phyloP scores from a whole-genome alignment of 169 alveolate species.

The Plasmodium relictum region DNA sequence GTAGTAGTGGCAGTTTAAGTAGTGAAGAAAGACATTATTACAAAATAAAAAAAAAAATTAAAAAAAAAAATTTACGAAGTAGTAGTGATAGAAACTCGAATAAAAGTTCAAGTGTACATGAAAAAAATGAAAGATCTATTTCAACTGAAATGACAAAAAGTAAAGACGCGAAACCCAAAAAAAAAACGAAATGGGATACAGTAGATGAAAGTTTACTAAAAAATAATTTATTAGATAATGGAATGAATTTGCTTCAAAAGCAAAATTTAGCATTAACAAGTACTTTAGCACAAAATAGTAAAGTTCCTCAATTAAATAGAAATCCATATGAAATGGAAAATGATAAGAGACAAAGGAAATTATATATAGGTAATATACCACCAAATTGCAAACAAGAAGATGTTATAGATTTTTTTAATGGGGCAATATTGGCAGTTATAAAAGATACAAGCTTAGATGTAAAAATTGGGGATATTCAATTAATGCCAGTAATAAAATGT shows the following conservation, averaged over 20 bases:
- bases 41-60: conserved; percentile 18
- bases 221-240: conserved; percentile 32
- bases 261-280: conserved; percentile 21
- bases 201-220: conserved; percentile 67
- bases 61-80: conserved; percentile 32
- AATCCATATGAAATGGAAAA: conserved; percentile 78
- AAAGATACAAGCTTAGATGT: conserved; percentile 46
- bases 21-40: conserved; percentile 38
- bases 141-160: conserved; percentile 32
- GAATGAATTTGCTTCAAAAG: conserved; percentile 29
- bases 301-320: conserved; percentile 34
- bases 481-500: conserved; percentile 82
- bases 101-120: conserved; percentile 40
- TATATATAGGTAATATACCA: conserved; percentile 86
- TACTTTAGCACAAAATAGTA: conserved; percentile 25
- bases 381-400: conserved; percentile 83
- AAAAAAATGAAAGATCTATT: conserved; percentile 35
- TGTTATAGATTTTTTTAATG: conserved; percentile 80
- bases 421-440: conserved; percentile 80
- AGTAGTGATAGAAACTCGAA: conserved; percentile 43
- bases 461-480: conserved; percentile 67
- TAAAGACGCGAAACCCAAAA: conserved; percentile 31
- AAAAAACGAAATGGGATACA: conserved; percentile 76
- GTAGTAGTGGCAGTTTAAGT: conserved; percentile 35
- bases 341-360: conserved; percentile 81